Evolutionary conservation across 129 eudicot species (phyloP).

Genomic region (Pulicaria dysenterica): DNA sequence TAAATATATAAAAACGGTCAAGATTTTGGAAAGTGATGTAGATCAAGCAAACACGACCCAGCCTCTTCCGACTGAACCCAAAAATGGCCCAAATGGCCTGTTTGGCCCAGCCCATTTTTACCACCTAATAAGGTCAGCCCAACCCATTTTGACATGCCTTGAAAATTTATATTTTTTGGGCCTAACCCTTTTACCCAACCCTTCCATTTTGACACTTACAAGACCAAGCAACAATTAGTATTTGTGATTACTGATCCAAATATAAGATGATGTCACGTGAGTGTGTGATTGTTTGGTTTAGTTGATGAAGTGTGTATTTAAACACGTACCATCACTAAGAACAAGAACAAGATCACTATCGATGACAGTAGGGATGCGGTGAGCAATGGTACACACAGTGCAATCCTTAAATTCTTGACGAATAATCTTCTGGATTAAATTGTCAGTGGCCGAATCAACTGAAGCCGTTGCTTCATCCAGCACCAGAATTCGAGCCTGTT

Average conservation of each 20-base stretch:
- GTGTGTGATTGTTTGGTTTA: background rate
- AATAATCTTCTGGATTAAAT: conserved; percentile 83
- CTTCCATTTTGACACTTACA: too few relatives aligned
- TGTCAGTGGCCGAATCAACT: conserved; percentile 93
- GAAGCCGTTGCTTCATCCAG: conserved; percentile 99
- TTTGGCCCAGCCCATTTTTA: background rate
- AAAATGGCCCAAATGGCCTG: too few relatives aligned
- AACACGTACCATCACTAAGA: conserved; percentile 80
- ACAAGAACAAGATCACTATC: conserved; percentile 96
- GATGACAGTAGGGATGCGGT: conserved; percentile 88
- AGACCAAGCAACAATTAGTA: too few relatives aligned
- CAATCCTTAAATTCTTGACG: conserved; percentile 74
- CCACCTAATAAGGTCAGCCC: background rate
- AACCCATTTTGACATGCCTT: background rate
- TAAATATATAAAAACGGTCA: background rate
- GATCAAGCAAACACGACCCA: background rate
- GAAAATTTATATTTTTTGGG: background rate
- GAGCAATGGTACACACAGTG: conserved; percentile 96
- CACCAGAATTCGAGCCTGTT: conserved; percentile 81
- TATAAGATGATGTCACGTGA: background rate
- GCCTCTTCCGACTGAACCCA: background rate
- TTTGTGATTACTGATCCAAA: too few relatives aligned
- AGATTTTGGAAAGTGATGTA: background rate
- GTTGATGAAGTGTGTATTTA: background rate
- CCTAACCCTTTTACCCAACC: too few relatives aligned